Evolutionary conservation across 2,329 filamentous ascomycete species (phyloP), one percentile per base, ranked within the genome.

Genomic region (Graphiopsis chlorocephala): DNA sequence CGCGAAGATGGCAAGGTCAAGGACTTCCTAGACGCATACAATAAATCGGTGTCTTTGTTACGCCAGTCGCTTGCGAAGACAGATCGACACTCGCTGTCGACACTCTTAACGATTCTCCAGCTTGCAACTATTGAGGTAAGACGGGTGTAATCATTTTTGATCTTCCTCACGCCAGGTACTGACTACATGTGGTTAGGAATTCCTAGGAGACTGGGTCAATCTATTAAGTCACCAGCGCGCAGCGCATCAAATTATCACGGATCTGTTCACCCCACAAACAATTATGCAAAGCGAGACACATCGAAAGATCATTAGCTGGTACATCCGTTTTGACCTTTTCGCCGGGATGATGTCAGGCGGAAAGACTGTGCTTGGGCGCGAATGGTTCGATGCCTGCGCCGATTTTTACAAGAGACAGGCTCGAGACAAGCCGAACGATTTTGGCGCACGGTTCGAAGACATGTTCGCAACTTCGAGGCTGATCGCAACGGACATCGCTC

Each of bases 201-300:
- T 93, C 72, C 84, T 98, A 53, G 95, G 95, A 14, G 95, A 99
- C 75, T 98, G 93, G 93, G 87, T 96, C 61, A 97, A 96, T 72
- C 82, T 98, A 17, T 89, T 95, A 78, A 91, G 93, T 25, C 95
- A 98, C 75, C 93, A 97, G 75, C 92, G 90, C 74, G 95, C 94
- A 12, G 95, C 95, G 0, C 87, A 90, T 73, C 87, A 92, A 68
- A 89, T 98, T 71, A 80, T 98, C 53, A 90, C 85, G 1, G 86
- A 89, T 50, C 80, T 97, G 0, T 93, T 92, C 74, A 92, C 88
- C 0, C 91, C 92, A 0, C 82, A 93, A 67, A 90, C 87, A 0
- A 87, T 91, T 50, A 87, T 89, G 80, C 82, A 90, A 68, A 90
- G 89, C 11, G 83, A 89, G 4, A 84, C 90, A 15, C 86, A 89